phyloP scores from a whole-genome alignment of 106 monocot species.

The Acorus calamus region DNA sequence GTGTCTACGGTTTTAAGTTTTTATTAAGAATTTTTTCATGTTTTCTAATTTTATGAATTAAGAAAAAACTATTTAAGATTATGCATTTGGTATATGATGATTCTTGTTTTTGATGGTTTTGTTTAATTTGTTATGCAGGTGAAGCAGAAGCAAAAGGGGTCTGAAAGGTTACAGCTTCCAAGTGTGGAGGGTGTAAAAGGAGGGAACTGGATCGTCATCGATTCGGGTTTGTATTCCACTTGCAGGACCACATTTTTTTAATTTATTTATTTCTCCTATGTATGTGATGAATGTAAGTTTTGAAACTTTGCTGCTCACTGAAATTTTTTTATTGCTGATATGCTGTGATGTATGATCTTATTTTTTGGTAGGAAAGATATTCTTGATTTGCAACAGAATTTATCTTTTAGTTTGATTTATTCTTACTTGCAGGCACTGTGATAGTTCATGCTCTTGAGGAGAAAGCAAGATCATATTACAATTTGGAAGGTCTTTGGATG shows the following conservation, averaged over 20 bases:
- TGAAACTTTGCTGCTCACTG: background rate
- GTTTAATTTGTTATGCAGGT: constrained; percentile 24
- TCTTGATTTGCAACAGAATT: no score
- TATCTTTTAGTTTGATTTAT: no score
- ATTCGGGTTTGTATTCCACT: constrained; percentile 50
- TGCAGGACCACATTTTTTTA: background rate
- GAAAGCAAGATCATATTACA: constrained; percentile 87
- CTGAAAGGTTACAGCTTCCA: constrained; percentile 62
- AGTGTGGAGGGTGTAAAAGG: constrained; percentile 71
- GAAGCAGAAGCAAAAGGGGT: constrained; percentile 84
- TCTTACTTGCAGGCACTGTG: constrained; percentile 38
- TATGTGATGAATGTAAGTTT: background rate
- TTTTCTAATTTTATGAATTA: no score
- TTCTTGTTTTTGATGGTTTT: no score
- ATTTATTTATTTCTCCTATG: background rate
- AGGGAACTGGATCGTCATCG: constrained; percentile 93
- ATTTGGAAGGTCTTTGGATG: constrained; percentile 78
- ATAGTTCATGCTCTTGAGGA: constrained; percentile 96
- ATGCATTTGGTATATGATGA: no score
- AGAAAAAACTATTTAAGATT: no score
- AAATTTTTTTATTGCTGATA: background rate
- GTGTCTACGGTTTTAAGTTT: no score
- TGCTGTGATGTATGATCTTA: background rate
- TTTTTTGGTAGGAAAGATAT: no score
- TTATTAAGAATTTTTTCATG: no score